Conservation (phyloP, 768 basidiomycete species). For the Leccinellum rugosiceps region DNA sequence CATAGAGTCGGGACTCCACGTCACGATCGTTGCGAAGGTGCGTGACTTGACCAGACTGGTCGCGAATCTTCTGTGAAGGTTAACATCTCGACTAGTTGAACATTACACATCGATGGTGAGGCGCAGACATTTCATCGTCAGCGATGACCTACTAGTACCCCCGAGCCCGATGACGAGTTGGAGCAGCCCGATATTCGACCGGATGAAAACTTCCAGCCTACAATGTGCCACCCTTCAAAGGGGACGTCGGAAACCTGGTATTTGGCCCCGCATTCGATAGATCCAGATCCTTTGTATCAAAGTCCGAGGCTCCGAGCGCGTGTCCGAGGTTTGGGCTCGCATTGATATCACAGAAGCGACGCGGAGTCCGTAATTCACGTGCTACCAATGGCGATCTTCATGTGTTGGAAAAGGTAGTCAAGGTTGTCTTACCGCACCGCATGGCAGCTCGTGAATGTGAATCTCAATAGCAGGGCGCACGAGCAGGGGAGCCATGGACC, state of each 20-base stretch:
- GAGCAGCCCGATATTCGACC: constrained; percentile 14
- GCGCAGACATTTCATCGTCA: background rate
- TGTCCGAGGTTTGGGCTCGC: background rate
- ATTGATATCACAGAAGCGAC: background rate
- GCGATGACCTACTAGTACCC: background rate
- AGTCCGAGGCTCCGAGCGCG: background rate
- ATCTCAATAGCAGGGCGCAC: background rate
- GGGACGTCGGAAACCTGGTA: constrained; percentile 1
- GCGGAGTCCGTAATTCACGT: background rate
- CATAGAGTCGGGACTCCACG: background rate
- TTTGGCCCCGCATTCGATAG: constrained; percentile 4
- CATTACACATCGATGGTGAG: background rate
- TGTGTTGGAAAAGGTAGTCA: background rate
- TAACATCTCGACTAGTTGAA: background rate
- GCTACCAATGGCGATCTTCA: background rate
- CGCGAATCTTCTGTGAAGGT: background rate
- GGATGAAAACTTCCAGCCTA: background rate
- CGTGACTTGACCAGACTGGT: background rate
- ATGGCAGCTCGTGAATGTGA: background rate
- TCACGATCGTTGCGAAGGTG: background rate
- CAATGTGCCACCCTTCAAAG: constrained; percentile 7
- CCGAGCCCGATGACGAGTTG: background rate
- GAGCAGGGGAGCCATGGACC: background rate
- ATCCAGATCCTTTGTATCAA: constrained; percentile 11
- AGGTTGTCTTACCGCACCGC: background rate